Evolutionary conservation across 2,329 filamentous ascomycete genomes (phyloP), one percentile per base, ranked within the genome.

Genomic region (Westerdykella aurantiaca): DNA sequence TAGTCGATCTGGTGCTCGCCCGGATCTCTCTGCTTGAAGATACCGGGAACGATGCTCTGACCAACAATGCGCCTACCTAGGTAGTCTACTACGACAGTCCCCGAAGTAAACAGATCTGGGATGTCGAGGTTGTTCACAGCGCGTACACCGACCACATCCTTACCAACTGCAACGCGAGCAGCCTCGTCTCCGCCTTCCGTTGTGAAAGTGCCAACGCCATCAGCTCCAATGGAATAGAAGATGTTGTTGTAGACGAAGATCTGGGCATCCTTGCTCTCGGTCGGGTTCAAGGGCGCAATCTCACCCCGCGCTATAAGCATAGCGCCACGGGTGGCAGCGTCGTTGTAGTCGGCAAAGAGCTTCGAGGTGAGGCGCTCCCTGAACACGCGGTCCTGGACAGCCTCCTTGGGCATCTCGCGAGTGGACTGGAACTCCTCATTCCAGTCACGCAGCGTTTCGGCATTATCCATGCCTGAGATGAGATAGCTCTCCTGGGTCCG

Each of bases 241-340:
- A 98, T 89, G 70, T 98, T 98, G 76, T 97, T 97, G 75, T 97
- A 96, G 18, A 98, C 91, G 61, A 95, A 98, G 53, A 98, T 98
- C 67, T 98, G 93, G 4, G 93, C 93, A 66, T 98, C 91, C 54
- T 79, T 81, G 51, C 78, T 83, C 71, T 98, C 93, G 0, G 91
- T 97, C 6, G 93, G 94, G 72, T 98, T 98, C 43, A 98, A 72
- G 6, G 93, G 88, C 16, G 89, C 83, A 51, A 98, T 86, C 67
- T 98, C 93, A 42, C 93, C 93, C 45, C 88, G 81, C 18, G 90
- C 91, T 42, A 98, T 91, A 54, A 97, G 75, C 37, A 96, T 86
- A 25, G 93, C 91, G 49, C 93, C 93, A 49, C 88, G 83, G 34
- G 89, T 86, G 44, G 94, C 93, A 38, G 93, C 91, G 64, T 98